These are phyloP conservation scores for Lactarius pseudohatsudake DNA, from an alignment of 768 basidiomycete species.

Conservation along the genomic window DNA sequence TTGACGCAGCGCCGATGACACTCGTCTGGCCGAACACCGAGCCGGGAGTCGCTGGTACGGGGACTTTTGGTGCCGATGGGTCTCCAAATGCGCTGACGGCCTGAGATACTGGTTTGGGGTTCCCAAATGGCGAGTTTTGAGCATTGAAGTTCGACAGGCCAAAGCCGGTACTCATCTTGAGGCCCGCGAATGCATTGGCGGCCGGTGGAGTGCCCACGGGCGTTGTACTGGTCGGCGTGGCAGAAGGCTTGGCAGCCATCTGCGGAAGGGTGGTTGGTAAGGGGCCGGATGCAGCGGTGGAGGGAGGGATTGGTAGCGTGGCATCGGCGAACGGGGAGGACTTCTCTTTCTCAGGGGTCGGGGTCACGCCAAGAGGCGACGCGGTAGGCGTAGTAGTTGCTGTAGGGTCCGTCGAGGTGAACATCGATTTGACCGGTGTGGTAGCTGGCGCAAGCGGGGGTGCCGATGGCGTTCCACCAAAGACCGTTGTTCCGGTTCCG, in stretches of 20 bases:
- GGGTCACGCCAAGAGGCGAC: conserved; percentile 7
- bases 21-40: conserved; percentile 40
- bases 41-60: conserved; percentile 36
- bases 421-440: conserved; percentile 10
- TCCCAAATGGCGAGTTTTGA: conserved; percentile 32
- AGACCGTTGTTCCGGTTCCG: conserved; percentile 15
- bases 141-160: conserved; percentile 28
- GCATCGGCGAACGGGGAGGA: background rate
- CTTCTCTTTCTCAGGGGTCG: conserved; percentile 5
- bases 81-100: conserved; percentile 25
- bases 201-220: conserved; percentile 30
- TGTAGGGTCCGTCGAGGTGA: conserved; percentile 8
- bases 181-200: conserved; percentile 26
- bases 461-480: conserved; percentile 11
- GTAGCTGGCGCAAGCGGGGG: conserved; percentile 4
- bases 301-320: conserved; percentile 12
- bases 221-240: conserved; percentile 27
- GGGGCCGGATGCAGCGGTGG: background rate
- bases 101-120: conserved; percentile 27
- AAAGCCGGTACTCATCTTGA: conserved; percentile 23
- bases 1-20: conserved; percentile 6
- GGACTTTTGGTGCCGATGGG: conserved; percentile 25
- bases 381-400: conserved; percentile 14
- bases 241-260: background rate
- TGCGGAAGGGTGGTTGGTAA: conserved; percentile 9